phyloP scores from a whole-genome alignment of 73 alveolate genomes.

The Uronychia binucleata region DNA sequence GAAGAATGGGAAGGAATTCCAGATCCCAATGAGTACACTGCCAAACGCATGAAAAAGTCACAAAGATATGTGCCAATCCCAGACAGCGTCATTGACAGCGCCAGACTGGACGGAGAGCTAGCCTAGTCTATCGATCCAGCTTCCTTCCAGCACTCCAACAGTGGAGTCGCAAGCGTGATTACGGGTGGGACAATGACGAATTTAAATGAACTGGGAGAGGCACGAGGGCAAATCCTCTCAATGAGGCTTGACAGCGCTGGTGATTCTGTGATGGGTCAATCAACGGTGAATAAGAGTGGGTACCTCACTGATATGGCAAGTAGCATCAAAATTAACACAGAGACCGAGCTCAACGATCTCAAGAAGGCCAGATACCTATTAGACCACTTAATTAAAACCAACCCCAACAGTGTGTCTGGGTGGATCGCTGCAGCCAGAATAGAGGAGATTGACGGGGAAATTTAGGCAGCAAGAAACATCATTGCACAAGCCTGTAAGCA shows the following conservation, averaged over 20 bases:
- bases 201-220: constrained; percentile 55
- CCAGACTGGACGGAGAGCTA: constrained; percentile 46
- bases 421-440: constrained; percentile 97
- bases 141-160: neutral
- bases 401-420: constrained; percentile 90
- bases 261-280: constrained; percentile 38
- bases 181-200: constrained; percentile 28
- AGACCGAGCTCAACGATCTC: constrained; percentile 87
- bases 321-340: constrained; percentile 23
- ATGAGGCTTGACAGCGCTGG: constrained; percentile 55
- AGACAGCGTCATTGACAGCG: constrained; percentile 60
- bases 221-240: constrained; percentile 60
- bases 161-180: constrained; percentile 7
- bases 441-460: constrained; percentile 93
- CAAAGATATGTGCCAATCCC: constrained; percentile 82
- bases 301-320: constrained; percentile 66
- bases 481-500: constrained; percentile 81
- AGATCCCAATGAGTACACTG: constrained; percentile 49
- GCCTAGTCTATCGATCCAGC: constrained; percentile 53
- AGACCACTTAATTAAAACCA: constrained; percentile 75
- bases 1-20: constrained; percentile 85
- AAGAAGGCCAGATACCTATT: constrained; percentile 87
- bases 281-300: constrained; percentile 70
- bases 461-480: constrained; percentile 88
- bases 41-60: constrained; percentile 52